Evolutionary conservation across 208 protist genomes (phyloP), one percentile per base, ranked within the genome.

Genomic region (Acanthamoeba healyi): DNA sequence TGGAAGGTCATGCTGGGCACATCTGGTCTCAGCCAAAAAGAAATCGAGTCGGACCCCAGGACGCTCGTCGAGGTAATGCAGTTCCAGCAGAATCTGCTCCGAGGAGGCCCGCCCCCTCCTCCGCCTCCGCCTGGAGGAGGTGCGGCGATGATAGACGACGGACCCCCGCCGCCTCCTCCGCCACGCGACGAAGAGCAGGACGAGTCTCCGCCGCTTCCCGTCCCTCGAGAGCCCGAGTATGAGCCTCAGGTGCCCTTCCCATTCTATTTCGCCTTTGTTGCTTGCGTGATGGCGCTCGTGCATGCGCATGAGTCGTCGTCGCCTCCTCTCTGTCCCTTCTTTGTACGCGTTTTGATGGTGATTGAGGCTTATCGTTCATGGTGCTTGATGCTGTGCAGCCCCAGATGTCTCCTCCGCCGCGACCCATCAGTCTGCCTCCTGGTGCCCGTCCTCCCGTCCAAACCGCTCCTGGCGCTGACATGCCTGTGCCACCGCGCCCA

Each of bases 1-100:
- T 81, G 70, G 70, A 81, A 81, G 34, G 46, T 81, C 70, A 81
- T 81, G 70, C 40, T 81, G 70, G 70, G 70, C 70, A 81, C 70
- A 29, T 81, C 70, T 51, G 70, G 70, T n/a, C 34, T 81, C 34
- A 81, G 70, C 70, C 34, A 81, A 42, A 81, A 40, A 24, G 70
- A 81, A 81, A 81, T 81, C 22, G 70, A 81, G 29, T 40, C 34
- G 4, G 40, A 81, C 34, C 70, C 70, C 17, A 49, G 46, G 70
- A 81, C 70, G 24, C 34, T 81, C 3, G 40, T 81, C 34, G 70
- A 81, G 70, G 70, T 81, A 6, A 81, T 81, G 70, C 38, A 40
- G 38, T 81, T 81, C 70, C 70, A 81, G 40, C 70, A 81, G 70
- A 49, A 81, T 32, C 40, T 81, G 32, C 40, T 81, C 1, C 70